Percentiles rank a stretch among this genome's conserved stretches.
These are phyloP conservation scores for Sambucus nigra DNA, from an alignment of 129 eudicot species.

Conservation along the genomic window DNA sequence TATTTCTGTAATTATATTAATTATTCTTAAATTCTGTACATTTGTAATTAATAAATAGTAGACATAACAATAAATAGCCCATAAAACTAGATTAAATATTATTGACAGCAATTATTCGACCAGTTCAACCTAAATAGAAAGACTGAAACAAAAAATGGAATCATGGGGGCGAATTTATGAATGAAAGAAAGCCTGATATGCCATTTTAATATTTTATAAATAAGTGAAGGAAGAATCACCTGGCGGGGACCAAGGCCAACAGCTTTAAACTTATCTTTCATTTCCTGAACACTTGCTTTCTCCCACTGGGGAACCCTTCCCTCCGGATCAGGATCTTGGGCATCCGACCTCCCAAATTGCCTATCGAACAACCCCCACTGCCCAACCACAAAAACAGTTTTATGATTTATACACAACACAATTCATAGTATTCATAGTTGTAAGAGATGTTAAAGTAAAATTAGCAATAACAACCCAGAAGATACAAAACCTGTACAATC, in stretches of 20 bases:
- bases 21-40: no score
- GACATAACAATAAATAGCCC: no score
- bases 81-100: no score
- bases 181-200: not conserved
- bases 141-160: not conserved
- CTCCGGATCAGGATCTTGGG: conserved; percentile 87
- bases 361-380: conserved; percentile 92
- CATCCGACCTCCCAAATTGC: conserved; percentile 76
- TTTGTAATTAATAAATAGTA: no score
- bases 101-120: not conserved
- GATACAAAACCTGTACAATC: no score
- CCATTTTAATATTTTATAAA: not conserved
- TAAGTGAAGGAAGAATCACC: conserved; percentile 24
- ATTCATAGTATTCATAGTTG: not conserved
- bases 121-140: not conserved
- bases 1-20: no score
- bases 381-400: not conserved
- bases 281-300: conserved; percentile 71
- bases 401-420: conserved; percentile 1
- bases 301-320: conserved; percentile 92
- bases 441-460: no score
- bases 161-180: not conserved
- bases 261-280: conserved; percentile 76
- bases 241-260: conserved; percentile 95
- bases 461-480: no score